These are phyloP conservation scores for Eimeria praecox DNA, from an alignment of 169 alveolate species.

Conservation along the genomic window DNA sequence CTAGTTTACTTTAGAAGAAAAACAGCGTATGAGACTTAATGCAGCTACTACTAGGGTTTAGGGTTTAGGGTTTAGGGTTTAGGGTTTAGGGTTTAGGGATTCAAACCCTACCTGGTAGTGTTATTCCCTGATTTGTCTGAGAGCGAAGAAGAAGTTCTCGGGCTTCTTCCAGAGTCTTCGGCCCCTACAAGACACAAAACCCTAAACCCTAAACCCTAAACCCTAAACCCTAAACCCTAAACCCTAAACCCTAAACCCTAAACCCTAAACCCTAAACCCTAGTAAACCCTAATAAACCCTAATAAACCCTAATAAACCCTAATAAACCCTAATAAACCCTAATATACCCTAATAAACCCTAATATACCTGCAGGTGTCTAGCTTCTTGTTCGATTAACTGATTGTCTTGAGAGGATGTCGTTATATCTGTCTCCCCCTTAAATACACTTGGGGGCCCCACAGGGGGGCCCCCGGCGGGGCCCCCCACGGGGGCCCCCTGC, in stretches of 20 bases:
- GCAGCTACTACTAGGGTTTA: not conserved
- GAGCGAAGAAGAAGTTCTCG: not conserved
- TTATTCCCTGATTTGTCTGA: not conserved
- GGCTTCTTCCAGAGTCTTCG: conserved; percentile 30
- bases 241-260: not conserved
- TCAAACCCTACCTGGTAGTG: conserved; percentile 58
- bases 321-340: too few species aligned
- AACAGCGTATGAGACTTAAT: not conserved
- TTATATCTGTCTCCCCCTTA: too few species aligned
- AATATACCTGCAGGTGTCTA: too few species aligned
- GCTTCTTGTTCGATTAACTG: too few species aligned
- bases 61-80: too few species aligned
- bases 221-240: not conserved
- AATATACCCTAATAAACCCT: not conserved
- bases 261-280: not conserved
- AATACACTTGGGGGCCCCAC: too few species aligned
- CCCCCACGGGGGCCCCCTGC: not conserved
- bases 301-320: not conserved
- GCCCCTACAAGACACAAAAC: not conserved
- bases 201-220: conserved; percentile 3
- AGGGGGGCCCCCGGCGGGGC: not conserved
- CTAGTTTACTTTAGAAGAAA: not conserved
- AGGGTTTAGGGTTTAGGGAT: conserved; percentile 30
- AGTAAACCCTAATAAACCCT: not conserved
- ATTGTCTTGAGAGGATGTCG: too few species aligned